phyloP scores from a whole-genome alignment of 2,329 filamentous ascomycete species.

The Fusarium annulatum region DNA sequence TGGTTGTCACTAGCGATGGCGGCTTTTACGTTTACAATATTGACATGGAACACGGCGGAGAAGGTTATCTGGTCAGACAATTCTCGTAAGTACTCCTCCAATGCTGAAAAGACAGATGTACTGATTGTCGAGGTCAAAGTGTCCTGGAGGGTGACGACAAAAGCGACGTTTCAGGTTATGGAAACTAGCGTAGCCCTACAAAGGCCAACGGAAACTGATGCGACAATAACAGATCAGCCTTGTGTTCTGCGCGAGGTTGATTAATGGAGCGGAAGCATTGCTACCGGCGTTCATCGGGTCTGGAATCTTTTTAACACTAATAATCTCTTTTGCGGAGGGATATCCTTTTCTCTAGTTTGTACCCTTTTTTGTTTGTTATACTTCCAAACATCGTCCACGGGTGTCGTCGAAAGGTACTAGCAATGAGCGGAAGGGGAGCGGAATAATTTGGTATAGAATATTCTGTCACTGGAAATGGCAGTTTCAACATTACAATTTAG shows the following conservation, averaged over 20 bases:
- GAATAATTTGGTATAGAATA: neutral
- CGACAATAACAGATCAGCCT: neutral
- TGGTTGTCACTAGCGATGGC: slow-evolving; percentile 97
- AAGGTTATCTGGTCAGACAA: slow-evolving; percentile 90
- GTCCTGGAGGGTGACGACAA: slow-evolving; percentile 67
- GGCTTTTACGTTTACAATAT: slow-evolving; percentile 96
- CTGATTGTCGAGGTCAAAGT: slow-evolving; percentile 47
- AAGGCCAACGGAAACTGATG: neutral
- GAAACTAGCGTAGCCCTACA: slow-evolving; percentile 36
- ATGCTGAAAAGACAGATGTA: neutral
- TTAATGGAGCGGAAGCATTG: slow-evolving; percentile 22
- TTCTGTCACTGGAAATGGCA: neutral
- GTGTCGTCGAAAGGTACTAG: neutral
- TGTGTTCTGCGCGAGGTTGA: neutral
- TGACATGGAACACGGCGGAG: slow-evolving; percentile 92
- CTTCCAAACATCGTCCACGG: neutral
- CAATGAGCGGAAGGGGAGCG: neutral
- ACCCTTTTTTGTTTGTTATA: slow-evolving; percentile 20
- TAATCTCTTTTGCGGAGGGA: neutral
- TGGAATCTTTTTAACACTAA: neutral
- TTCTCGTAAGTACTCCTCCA: slow-evolving; percentile 77
- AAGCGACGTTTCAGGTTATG: slow-evolving; percentile 61
- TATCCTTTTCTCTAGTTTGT: slow-evolving; percentile 20
- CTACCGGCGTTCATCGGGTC: slow-evolving; percentile 25
- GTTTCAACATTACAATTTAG: neutral